Base-by-base conservation (phyloP, 305 asterid species). In the Solanum aculeatissimum region DNA sequence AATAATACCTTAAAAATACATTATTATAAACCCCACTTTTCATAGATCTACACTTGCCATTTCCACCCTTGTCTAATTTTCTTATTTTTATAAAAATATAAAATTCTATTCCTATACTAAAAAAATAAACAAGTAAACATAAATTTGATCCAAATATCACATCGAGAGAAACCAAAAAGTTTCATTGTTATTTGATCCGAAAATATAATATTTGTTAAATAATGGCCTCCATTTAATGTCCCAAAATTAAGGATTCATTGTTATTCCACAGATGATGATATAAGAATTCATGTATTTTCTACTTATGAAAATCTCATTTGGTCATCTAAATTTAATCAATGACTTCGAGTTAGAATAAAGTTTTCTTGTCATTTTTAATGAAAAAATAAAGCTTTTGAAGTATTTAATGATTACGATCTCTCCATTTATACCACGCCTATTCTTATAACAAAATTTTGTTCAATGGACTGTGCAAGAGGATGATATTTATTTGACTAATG, bases 1-100 rank as follows among this genome's bases (percentile, higher is more conserved):
- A 82, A 84, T 80, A 82, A 78, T 60, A 54, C 27, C 35, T 66
- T 66, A 45, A 51, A 86, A 88, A 80, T 65, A 58, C 49, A 71
- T 91, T 92, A 93, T 90, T 94, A 85, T 89, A 89, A 66, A 79
- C 42, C 86, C 86, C 88, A 88, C 84, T 85, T 90, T 27, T 83
- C 88, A 86, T 72, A 89, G 89, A 93, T 92, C 87, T 89, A 91
- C 92, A 89, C 80, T 91, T 90, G 84, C 58, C 81, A 68, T 78
- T 63, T 16, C 15, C 21, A 54, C 19, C 71, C 55, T 29, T 51
- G 7, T 69, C 58, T 79, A 14, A 18, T 84, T 83, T 21, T 82
- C 27, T 81, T 23, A 8, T 25, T 51, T 79, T 38, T 74, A 71
- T 83, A 80, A 81, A 3, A 84, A 74, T 83, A 83, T 85, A 69